A percentile compares a stretch with the other conserved stretches of the same genome.
Evolutionary conservation across 495 filamentous ascomycete species (phyloP).

Genomic region (Lichenothelia convexa): DNA sequence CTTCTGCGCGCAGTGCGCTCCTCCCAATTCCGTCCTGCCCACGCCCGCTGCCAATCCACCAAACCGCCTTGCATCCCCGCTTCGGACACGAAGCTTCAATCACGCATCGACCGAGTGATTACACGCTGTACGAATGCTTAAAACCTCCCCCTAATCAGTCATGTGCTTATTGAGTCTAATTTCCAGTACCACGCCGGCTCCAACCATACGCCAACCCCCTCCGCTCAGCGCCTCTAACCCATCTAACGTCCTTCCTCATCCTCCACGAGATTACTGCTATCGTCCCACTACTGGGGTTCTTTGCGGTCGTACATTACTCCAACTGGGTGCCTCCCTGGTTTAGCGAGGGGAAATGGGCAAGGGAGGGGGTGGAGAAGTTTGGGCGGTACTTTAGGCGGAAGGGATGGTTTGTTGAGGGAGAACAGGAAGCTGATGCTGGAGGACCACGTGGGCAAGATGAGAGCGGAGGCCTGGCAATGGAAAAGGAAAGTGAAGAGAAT

Average conservation of each 20-base stretch:
- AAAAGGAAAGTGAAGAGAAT: too few species aligned
- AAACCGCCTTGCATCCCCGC: too few species aligned
- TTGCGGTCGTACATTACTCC: constrained; percentile 58
- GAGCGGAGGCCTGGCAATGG: constrained; percentile 2
- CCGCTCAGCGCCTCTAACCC: constrained; percentile 55
- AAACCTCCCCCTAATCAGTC: too few species aligned
- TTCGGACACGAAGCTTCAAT: too few species aligned
- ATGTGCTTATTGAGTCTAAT: too few species aligned
- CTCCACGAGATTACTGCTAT: constrained; percentile 86
- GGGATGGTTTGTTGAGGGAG: constrained; percentile 39
- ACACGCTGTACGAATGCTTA: too few species aligned
- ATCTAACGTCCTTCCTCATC: constrained; percentile 70
- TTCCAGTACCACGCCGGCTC: constrained; percentile 40
- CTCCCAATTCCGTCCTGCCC: too few species aligned
- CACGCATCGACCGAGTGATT: too few species aligned
- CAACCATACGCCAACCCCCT: constrained; percentile 49
- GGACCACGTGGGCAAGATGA: constrained; percentile 11
- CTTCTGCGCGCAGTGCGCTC: too few species aligned
- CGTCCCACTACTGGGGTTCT: constrained; percentile 56
- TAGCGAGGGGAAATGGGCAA: constrained; percentile 32
- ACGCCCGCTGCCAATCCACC: too few species aligned
- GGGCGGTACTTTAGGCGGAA: constrained; percentile 40
- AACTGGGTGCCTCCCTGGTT: constrained; percentile 40
- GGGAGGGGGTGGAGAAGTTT: constrained; percentile 36
- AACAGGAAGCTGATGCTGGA: constrained; percentile 15